Evolutionary conservation across 106 monocot species (phyloP), one percentile per base, ranked within the genome.

Genomic region (Acorus calamus): DNA sequence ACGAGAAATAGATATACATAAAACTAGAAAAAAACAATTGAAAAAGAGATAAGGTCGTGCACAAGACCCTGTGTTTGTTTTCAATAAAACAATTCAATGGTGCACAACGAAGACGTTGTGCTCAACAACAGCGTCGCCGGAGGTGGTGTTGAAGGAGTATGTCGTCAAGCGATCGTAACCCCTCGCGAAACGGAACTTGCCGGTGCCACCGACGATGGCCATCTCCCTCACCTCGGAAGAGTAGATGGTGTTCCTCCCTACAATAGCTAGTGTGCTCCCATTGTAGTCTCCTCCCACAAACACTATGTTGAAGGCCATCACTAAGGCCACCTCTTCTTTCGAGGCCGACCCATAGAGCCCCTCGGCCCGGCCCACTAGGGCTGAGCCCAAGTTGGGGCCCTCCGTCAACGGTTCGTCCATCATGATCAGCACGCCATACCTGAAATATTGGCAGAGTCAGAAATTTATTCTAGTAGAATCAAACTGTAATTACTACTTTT

Each of bases 391-490:
- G 49, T 71, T 47, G 2, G 81, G 73, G 2, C 65, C 76, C n/a
- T 73, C 81, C 5, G 81, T 81, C 44, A 81, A 44, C 9, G 64
- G 68, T 42, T 81, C 81, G 43, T 81, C 81, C 50, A 77, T 49
- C n/a, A 73, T 53, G 7, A 53, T 7, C 0, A 74, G 7, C 47
- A 62, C 61, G 5, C 67, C 67, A 4, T 61, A 68, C 47, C 4
- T 49, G 47, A 0, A 28, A 1, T 28, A 28, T 28, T 1, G 28
- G 28, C 1, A 1, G 28, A 28, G 28, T n/a, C n/a, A n/a, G n/a
- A n/a, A n/a, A n/a, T n/a, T n/a, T n/a, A n/a, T n/a, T n/a, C n/a
- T n/a, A n/a, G n/a, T n/a, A n/a, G n/a, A n/a, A n/a, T n/a, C n/a
- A n/a, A n/a, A n/a, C n/a, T n/a, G 28, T 28, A 28, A 28, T 28